Evolutionary conservation across 352 stramenopile species (phyloP), one percentile per base, ranked within the genome.

Genomic region (Phytophthora cryptogea): DNA sequence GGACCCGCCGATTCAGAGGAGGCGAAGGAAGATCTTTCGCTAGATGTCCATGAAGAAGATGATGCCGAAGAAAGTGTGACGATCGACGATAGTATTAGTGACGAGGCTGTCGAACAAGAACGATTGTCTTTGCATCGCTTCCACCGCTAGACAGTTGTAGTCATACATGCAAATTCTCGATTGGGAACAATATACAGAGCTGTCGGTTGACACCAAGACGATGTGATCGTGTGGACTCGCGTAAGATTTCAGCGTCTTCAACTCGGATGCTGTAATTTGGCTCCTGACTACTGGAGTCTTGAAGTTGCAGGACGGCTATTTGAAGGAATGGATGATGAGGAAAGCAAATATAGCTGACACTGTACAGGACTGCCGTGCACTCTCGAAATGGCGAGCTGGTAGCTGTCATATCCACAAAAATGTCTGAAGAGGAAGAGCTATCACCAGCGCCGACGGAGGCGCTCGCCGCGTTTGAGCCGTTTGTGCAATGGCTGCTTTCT

Each of bases 401-500:
- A 43, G 46, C 3, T 14, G 30, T 45, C 36, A 52, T 63, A 63
- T 54, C 32, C 37, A 37, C 43, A 57, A 55, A 40, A 33, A 73
- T 72, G 50, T 31, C 55, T 32, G 46, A 36, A 8, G 45, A 62
- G 35, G 39, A 58, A 9, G 56, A 58, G 42, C 33, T 72, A 10
- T 42, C 63, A 30, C 63, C 68, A 30, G 61, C 72, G 33, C 78
- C 80, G 7, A 83, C 74, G 5, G 48, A 47, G 26, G 62, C 56
- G 17, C 49, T 90, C 8, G 61, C 45, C 5, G 64, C 56, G 5
- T 90, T 75, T 45, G 68, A 82, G 26, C 71, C 75, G 1, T 89
- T 90, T 41, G 79, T 90, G 49, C 68, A 60, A 23, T 90, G 81
- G 81, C 40, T 90, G 10, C 67, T 90, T 8, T 57, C 68, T 6